A percentile compares a stretch with the other conserved stretches of the same genome.
phyloP scores from a whole-genome alignment of 805 yeast species.

The Blastobotrys robertii region DNA sequence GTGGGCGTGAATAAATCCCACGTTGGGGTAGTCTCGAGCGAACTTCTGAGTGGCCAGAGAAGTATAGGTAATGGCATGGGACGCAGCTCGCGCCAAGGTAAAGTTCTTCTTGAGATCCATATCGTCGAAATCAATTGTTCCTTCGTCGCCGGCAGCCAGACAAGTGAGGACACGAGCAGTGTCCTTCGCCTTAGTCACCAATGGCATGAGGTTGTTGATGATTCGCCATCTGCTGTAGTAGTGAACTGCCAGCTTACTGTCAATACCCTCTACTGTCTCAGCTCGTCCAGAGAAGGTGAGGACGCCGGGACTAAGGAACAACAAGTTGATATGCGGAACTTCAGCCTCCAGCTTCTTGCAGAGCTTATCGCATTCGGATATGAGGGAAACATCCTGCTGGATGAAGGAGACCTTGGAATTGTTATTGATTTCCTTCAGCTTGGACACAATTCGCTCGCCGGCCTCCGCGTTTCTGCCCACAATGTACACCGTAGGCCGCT shows the following conservation, averaged over 20 bases:
- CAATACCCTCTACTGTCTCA: constrained; percentile 22
- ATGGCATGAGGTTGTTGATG: constrained; percentile 16
- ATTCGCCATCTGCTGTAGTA: constrained; percentile 23
- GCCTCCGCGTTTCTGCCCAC: constrained; percentile 20
- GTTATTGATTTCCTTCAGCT: constrained; percentile 14
- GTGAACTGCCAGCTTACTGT: constrained; percentile 19
- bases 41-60: constrained; percentile 16
- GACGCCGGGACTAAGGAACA: constrained; percentile 15
- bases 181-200: constrained; percentile 18
- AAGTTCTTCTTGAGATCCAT: constrained; percentile 19
- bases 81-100: constrained; percentile 7
- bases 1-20: constrained; percentile 17
- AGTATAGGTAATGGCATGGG: constrained; percentile 13
- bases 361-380: constrained; percentile 15
- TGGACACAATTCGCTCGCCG: constrained; percentile 15
- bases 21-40: constrained; percentile 15
- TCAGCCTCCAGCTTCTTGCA: constrained; percentile 7
- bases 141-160: constrained; percentile 18
- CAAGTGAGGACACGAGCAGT: constrained; percentile 21
- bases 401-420: constrained; percentile 13
- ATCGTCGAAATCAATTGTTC: constrained; percentile 16
- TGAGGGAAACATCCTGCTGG: constrained; percentile 14
- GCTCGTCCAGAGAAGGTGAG: constrained; percentile 28
- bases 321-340: constrained; percentile 15
- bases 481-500: constrained; percentile 20